Percentiles rank a stretch among this genome's conserved stretches.
Conservation (phyloP, 768 basidiomycete species). For the Aureoboletus auriporus region DNA sequence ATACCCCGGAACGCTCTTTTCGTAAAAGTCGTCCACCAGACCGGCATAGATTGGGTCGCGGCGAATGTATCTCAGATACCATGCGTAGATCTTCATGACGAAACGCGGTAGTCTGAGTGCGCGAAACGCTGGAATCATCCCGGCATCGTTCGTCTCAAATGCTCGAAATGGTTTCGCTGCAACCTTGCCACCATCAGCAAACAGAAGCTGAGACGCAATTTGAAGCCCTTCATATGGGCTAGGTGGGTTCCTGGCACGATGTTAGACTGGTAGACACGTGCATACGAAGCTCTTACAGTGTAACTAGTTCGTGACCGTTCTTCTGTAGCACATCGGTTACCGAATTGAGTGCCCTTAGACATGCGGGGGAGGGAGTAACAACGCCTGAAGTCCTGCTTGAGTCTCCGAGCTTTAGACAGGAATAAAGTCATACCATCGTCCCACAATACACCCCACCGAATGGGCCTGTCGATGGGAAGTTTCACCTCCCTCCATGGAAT, state of each 20-base stretch:
- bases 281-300: conserved; percentile 39
- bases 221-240: conserved; percentile 50
- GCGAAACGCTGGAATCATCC: conserved; percentile 37
- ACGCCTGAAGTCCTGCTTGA: conserved; percentile 40
- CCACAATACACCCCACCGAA: conserved; percentile 64
- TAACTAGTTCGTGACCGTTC: conserved; percentile 47
- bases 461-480: conserved; percentile 41
- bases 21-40: conserved; percentile 44
- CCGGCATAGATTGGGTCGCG: conserved; percentile 52
- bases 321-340: conserved; percentile 42
- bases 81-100: conserved; percentile 43
- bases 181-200: conserved; percentile 47
- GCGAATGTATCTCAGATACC: conserved; percentile 50
- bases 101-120: conserved; percentile 45
- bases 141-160: conserved; percentile 48
- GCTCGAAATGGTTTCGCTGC: conserved; percentile 31
- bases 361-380: conserved; percentile 56
- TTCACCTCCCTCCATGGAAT: conserved; percentile 37
- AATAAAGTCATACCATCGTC: conserved; percentile 45
- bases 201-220: conserved; percentile 48
- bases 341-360: conserved; percentile 46
- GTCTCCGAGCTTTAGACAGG: not conserved
- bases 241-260: conserved; percentile 26
- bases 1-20: conserved; percentile 50
- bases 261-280: conserved; percentile 3